Percentiles rank a stretch among this genome's conserved stretches.
phyloP scores from a whole-genome alignment of 73 alveolate genomes.

The Paramecium pentaurelia region DNA sequence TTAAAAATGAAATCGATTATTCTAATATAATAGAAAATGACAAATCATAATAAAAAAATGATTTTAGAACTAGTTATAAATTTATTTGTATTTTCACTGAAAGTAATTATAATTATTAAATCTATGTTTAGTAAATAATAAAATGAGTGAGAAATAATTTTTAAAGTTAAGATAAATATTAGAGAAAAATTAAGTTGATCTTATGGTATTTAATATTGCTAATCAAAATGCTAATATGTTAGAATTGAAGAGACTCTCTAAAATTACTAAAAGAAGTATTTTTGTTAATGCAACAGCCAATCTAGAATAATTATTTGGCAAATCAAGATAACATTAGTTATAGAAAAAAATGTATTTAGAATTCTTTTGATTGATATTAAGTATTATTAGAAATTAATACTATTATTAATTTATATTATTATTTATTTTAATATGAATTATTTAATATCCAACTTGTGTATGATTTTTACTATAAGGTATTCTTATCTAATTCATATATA shows the following conservation, averaged over 20 bases:
- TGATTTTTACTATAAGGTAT: no score
- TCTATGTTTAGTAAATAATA: not conserved
- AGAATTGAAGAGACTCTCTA: constrained; percentile 20
- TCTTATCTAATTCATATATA: no score
- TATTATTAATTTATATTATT: not conserved
- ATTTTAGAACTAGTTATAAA: constrained; percentile 26
- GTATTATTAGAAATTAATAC: not conserved
- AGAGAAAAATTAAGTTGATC: constrained; percentile 32
- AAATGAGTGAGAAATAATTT: not conserved
- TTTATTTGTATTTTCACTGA: constrained; percentile 42
- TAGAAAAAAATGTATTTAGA: constrained; percentile 32
- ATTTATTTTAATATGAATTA: no score
- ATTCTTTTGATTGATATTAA: not conserved
- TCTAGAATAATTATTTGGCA: constrained; percentile 16
- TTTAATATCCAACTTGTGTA: no score
- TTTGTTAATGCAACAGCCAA: constrained; percentile 46
- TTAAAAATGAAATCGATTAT: not conserved
- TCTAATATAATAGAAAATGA: not conserved
- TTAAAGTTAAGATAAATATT: not conserved
- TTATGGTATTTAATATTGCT: constrained; percentile 39
- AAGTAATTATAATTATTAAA: not conserved
- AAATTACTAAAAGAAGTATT: constrained; percentile 8
- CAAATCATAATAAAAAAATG: not conserved
- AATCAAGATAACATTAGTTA: constrained; percentile 2
- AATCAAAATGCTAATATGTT: constrained; percentile 42